Base-by-base conservation (phyloP, 2,329 filamentous ascomycete species). In the Dactylonectria estremocensis region DNA sequence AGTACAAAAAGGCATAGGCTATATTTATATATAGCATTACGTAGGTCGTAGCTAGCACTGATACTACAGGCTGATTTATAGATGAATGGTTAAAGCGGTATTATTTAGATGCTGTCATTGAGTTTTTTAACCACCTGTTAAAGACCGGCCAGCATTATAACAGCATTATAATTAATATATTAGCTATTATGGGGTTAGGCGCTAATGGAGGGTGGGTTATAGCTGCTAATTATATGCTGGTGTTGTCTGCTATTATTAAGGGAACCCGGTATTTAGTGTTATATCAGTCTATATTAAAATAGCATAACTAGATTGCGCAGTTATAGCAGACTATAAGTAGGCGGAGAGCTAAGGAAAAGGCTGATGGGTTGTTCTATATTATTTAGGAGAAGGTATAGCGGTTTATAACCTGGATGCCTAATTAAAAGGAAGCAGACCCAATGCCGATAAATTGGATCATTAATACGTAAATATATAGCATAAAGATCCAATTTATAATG, bases 371-470 rank as follows among this genome's bases (percentile, higher is more conserved):
- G 55, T 61, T 61, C 45, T 35, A 24, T 4, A 54, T 61, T 55
- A 55, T 61, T 35, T 48, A 61, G n/a, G n/a, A 35, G 20, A 62
- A 62, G 24, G 37, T 64, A 43, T 45, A 48, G 22, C 35, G 35
- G 24, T 64, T 40, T 57, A 64, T 63, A 48, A 63, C 33, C 8
- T 46, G 43, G 13, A 22, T 57, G 37, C 6, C 10, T 9, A 24
- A 37, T 56, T 40, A 63, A 11, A 20, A 55, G 22, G 18, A 52
- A 24, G 31, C n/a, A 4, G 22, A 63, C 13, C 20, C 50, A 56
- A 63, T 43, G 35, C 43, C 20, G 43, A 63, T 63, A 50, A 63
- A 63, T 56, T 63, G 24, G 14, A 63, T 63, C 35, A 57, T 64
- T 48, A 57, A 64, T 50, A 52, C 40, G 43, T 28, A 40, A 33